Evolutionary conservation across 176 grass and related monocot species (phyloP).

Genomic region (Olyra latifolia): DNA sequence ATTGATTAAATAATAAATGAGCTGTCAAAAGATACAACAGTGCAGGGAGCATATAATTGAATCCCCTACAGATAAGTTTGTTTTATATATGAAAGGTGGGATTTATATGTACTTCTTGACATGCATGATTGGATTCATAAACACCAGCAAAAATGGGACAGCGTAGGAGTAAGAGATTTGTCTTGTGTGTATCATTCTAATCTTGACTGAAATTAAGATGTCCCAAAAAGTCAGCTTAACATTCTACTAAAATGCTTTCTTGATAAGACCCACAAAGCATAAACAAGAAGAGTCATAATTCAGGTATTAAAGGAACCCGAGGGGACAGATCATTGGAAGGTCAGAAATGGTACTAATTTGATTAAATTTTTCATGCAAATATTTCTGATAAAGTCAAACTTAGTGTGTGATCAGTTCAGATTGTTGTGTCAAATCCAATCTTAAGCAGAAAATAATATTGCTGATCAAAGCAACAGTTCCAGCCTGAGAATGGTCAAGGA

Average conservation of each 20-base stretch:
- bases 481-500: constrained; percentile 30
- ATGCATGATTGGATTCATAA: constrained; percentile 33
- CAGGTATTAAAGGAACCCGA: neutral
- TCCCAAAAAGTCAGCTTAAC: constrained; percentile 36
- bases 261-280: constrained; percentile 23
- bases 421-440: neutral
- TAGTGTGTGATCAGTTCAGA: constrained; percentile 19
- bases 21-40: constrained; percentile 33
- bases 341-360: constrained; percentile 22
- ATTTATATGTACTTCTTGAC: constrained; percentile 38
- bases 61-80: constrained; percentile 5
- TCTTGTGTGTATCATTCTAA: constrained; percentile 31
- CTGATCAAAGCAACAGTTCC: constrained; percentile 28
- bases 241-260: constrained; percentile 37
- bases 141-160: neutral
- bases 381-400: constrained; percentile 35
- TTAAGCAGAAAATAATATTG: constrained; percentile 16
- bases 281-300: constrained; percentile 25
- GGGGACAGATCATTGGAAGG: constrained; percentile 16
- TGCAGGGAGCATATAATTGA: constrained; percentile 23
- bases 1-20: constrained; percentile 27
- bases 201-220: constrained; percentile 40
- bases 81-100: constrained; percentile 1
- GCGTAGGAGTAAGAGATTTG: constrained; percentile 23
- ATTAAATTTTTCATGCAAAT: constrained; percentile 19